Percentiles rank a stretch among this genome's conserved stretches.
phyloP scores from a whole-genome alignment of 176 grass and related monocot species.

The Triticum monococcum region DNA sequence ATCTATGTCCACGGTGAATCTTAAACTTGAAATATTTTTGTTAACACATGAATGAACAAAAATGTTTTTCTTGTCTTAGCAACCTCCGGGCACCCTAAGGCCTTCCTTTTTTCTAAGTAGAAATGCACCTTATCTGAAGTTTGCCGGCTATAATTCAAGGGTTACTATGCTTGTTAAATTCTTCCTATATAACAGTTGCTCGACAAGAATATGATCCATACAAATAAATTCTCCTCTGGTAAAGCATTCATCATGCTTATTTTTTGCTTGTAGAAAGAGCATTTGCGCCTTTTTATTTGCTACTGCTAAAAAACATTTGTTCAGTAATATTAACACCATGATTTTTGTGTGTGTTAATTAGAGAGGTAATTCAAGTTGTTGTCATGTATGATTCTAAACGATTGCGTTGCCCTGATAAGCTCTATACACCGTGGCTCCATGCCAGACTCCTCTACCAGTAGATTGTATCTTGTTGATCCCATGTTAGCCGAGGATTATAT shows the following conservation, averaged over 20 bases:
- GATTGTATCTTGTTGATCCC: neutral
- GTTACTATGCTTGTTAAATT: neutral
- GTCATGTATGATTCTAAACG: neutral
- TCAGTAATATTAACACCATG: neutral
- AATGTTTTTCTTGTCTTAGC: neutral
- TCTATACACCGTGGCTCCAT: neutral
- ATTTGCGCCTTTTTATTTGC: neutral
- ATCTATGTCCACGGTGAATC: neutral
- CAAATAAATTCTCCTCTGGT: neutral
- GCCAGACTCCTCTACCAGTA: neutral
- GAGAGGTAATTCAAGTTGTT: neutral
- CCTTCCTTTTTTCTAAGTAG: neutral
- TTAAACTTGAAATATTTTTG: neutral
- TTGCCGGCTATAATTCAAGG: neutral
- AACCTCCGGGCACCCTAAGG: neutral
- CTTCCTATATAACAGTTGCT: neutral
- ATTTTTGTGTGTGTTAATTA: neutral
- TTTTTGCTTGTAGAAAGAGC: neutral
- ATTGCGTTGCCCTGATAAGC: neutral
- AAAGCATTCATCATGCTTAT: conserved; percentile 5
- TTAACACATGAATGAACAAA: neutral
- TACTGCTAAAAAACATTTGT: neutral
- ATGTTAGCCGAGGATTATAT: conserved; percentile 12
- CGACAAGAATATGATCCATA: neutral
- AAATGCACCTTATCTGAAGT: neutral